Base-by-base conservation (phyloP, 2,329 filamentous ascomycete genomes). In the Escovopsis weberi region DNA sequence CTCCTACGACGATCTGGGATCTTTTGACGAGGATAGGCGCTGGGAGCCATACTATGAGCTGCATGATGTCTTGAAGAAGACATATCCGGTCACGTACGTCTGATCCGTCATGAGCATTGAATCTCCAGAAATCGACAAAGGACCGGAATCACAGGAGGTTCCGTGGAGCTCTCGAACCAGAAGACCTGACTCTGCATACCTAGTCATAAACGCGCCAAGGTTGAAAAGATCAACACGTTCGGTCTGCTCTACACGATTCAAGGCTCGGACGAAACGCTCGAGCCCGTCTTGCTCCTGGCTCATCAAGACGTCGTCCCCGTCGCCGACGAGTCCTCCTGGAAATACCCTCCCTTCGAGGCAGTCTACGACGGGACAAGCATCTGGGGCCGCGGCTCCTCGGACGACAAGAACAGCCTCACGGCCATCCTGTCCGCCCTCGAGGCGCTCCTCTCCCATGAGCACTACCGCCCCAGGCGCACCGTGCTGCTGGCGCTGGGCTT, bases 401-500 rank as follows among this genome's bases (percentile, higher is more conserved):
- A 67, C 38, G 64, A 66, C 52, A 68, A 68, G 56, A 65, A 63
- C 50, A 58, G 56, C 39, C 47, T 68, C 26, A 67, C 63, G 2
- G 63, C 56, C 4, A 48, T 68, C 26, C 35, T 62, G 43, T 59
- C 58, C 0, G 55, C 56, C 0, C 45, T 61, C 1, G 77, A 81
- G 50, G 58, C 67, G 0, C 58, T 78, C 1, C 55, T 80, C 11
- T 58, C 62, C 0, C 64, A 71, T 33, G 56, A 61, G 0, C 50
- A 60, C 6, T 80, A 69, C 63, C 50, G 57, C 0, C 77, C 76
- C 0, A 66, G 62, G 43, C 65, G 78, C 38, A 77, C 74, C 0
- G 61, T 81, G 5, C 53, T 81, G 2, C 52, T 80, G 2, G 72
- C 72, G 2, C 77, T 80, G 48, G 78, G 78, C 0, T 82, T 78